A percentile compares a stretch with the other conserved stretches of the same genome.
Evolutionary conservation across 2,329 filamentous ascomycete genomes (phyloP).

Genomic region (Trichophyton verrucosum): DNA sequence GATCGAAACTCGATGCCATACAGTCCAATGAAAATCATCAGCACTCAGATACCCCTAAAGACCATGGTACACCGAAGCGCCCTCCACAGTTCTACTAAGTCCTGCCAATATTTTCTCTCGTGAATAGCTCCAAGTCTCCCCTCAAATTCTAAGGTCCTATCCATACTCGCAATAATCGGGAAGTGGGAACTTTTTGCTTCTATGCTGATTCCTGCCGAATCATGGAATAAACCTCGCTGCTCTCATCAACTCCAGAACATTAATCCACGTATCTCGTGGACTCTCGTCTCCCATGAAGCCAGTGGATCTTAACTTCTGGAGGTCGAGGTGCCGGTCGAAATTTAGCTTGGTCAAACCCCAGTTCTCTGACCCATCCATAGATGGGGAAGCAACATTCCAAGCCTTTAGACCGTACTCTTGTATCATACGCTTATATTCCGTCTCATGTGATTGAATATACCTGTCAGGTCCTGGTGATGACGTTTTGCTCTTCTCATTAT

Average conservation of each 20-base stretch:
- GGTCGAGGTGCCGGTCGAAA: conserved; percentile 10
- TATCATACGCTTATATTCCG: conserved; percentile 9
- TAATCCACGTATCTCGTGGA: conserved; percentile 8
- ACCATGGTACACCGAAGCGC: background rate
- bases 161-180: background rate
- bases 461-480: conserved; percentile 8
- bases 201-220: background rate
- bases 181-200: too few relatives aligned
- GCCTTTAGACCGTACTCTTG: conserved; percentile 9
- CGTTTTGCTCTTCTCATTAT: conserved; percentile 8
- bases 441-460: conserved; percentile 10
- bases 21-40: background rate
- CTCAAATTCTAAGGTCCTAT: background rate
- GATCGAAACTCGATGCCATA: conserved; percentile 8
- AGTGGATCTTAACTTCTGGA: conserved; percentile 10
- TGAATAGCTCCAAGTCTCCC: background rate
- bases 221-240: conserved; percentile 10
- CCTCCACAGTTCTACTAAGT: background rate
- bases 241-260: conserved; percentile 10
- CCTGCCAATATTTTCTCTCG: background rate
- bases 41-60: background rate
- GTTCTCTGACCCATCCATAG: conserved; percentile 12
- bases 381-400: conserved; percentile 9
- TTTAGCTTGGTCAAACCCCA: conserved; percentile 12
- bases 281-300: conserved; percentile 11